Base-by-base conservation (phyloP, 1,284 basidiomycete genomes). In the Ustilago curta region DNA sequence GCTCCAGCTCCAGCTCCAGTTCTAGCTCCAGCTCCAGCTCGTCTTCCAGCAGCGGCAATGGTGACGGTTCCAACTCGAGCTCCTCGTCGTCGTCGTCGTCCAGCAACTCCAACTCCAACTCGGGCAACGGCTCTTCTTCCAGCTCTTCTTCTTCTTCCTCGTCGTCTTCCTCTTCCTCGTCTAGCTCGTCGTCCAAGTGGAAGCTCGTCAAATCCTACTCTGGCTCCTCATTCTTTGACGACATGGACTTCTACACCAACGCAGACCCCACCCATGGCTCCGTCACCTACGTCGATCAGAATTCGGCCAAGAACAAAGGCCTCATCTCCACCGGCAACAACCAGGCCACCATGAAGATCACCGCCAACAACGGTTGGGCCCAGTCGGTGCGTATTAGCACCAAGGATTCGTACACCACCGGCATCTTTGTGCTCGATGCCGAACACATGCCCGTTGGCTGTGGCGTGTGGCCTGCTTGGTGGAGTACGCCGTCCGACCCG, bases 381-480 rank as follows among this genome's bases (percentile, higher is more conserved):
- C 62, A 76, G 43, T 71, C 72, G 21, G 76, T 81, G 0, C 72
- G 79, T 25, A 60, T 81, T 59, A 73, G 64, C 52, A 75, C 70
- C 64, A 72, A 79, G 58, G 65, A 74, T 44, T 61, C 76, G 8
- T 79, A 73, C 61, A 68, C 70, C 52, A 70, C 70, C 19, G 80
- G 80, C 21, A 57, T 82, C 53, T 67, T 79, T 47, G 55, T 82
- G 8, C 71, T 77, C 45, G 77, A 82, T 42, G 74, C 78, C 35
- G 59, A 63, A 31, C 72, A 80, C 58, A 76, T 80, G 71, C 80
- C 80, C 14, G 63, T 72, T 21, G 80, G 79, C 5, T 82, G 80
- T 32, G 73, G 71, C 23, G 63, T 76, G 21, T 84, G 83, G 83
- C 83, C 83, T 12, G 82, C 83, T 4, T 78, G 82, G 52, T 84